Conservation (phyloP, 768 basidiomycete genomes). For the Termitomyces titanicus region DNA sequence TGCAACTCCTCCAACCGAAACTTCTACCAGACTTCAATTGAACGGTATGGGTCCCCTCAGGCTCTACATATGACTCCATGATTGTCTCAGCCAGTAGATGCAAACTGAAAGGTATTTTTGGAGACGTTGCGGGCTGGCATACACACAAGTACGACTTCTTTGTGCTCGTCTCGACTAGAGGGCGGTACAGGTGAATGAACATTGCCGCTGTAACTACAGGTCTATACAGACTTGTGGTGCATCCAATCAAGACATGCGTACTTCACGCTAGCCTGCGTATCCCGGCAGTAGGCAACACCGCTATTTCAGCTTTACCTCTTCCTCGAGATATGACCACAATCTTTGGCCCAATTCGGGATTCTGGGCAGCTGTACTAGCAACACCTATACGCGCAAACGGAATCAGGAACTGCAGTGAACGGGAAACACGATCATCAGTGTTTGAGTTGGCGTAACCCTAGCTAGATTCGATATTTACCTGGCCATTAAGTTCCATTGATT, state of each 20-base stretch:
- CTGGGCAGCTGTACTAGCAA: conserved; percentile 16
- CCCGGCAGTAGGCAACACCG: neutral
- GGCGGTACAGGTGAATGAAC: neutral
- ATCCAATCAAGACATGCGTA: neutral
- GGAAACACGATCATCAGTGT: neutral
- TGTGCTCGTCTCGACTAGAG: no score
- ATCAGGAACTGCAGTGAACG: conserved; percentile 23
- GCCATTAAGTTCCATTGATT: conserved; percentile 36
- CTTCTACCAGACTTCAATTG: no score
- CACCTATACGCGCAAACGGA: conserved; percentile 28
- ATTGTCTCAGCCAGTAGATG: no score
- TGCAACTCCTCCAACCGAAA: no score
- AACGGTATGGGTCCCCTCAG: no score
- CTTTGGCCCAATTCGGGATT: conserved; percentile 22
- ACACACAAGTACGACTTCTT: no score
- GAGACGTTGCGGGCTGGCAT: no score
- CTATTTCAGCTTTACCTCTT: conserved; percentile 16
- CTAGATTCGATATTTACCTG: conserved; percentile 29
- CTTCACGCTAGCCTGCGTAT: neutral
- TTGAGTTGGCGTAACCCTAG: neutral
- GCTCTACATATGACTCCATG: no score
- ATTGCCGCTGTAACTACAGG: neutral
- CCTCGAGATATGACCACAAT: conserved; percentile 32
- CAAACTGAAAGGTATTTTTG: no score
- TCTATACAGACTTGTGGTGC: neutral